Conservation (phyloP, 2,329 filamentous ascomycete species). For the Curvularia sp. region DNA sequence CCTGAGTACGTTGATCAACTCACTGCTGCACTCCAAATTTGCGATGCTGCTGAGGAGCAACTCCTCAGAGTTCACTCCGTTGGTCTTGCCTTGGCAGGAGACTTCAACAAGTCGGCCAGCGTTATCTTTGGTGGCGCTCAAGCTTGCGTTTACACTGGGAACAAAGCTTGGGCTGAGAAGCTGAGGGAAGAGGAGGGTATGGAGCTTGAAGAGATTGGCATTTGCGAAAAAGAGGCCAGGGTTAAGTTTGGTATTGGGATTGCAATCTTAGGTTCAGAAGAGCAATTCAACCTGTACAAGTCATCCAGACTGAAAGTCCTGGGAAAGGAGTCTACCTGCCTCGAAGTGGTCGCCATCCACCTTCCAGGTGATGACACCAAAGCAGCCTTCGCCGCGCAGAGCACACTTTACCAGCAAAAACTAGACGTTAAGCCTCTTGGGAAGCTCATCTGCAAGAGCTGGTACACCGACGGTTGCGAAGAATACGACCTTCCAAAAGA, state of each 20-base stretch:
- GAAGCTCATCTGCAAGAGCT: slow-evolving; percentile 60
- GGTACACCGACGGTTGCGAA: slow-evolving; percentile 53
- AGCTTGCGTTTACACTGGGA: slow-evolving; percentile 52
- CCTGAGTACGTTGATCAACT: slow-evolving; percentile 78
- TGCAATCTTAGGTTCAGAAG: slow-evolving; percentile 55
- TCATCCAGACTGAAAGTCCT: slow-evolving; percentile 27
- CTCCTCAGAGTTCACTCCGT: slow-evolving; percentile 66
- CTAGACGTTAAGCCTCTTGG: slow-evolving; percentile 60
- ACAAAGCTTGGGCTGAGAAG: slow-evolving; percentile 53
- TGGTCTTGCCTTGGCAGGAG: slow-evolving; percentile 68
- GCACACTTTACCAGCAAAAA: slow-evolving; percentile 47
- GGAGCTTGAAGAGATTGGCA: slow-evolving; percentile 39
- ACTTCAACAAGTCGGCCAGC: slow-evolving; percentile 80
- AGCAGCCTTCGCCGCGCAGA: slow-evolving; percentile 56
- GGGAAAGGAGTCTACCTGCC: slow-evolving; percentile 34
- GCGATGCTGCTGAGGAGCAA: slow-evolving; percentile 71
- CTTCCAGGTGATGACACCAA: slow-evolving; percentile 54
- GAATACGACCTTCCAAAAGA: slow-evolving; percentile 50
- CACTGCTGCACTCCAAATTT: slow-evolving; percentile 69
- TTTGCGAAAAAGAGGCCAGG: slow-evolving; percentile 57
- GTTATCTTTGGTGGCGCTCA: slow-evolving; percentile 69
- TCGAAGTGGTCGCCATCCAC: slow-evolving; percentile 58
- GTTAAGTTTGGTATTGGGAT: slow-evolving; percentile 61
- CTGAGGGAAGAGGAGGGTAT: slow-evolving; percentile 29
- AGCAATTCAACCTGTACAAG: slow-evolving; percentile 50